Evolutionary conservation across 345 rosid species (phyloP).

Genomic region (Euphorbia peplus): DNA sequence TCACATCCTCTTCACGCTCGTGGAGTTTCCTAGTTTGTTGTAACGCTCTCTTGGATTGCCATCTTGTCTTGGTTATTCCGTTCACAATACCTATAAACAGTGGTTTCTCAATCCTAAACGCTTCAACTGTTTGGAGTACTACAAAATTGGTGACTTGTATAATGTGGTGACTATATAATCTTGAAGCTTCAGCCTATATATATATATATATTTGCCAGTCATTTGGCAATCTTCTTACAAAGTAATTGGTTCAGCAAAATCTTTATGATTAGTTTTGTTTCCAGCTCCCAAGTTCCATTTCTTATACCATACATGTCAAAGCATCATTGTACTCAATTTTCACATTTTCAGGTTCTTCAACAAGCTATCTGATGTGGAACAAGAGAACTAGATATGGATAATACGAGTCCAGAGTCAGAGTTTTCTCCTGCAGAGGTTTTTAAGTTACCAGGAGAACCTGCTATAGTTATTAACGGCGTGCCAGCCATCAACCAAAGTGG

Average conservation of each 20-base stretch:
- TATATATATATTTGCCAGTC: background rate
- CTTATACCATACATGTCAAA: background rate
- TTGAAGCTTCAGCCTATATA: background rate
- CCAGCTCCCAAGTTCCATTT: background rate
- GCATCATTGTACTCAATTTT: background rate
- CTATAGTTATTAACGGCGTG: slow-evolving; percentile 69
- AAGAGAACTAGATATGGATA: background rate
- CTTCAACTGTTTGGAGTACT: background rate
- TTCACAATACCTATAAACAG: background rate
- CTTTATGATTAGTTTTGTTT: background rate
- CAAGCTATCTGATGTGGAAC: background rate
- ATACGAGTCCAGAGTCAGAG: slow-evolving; percentile 24
- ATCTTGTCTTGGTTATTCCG: background rate
- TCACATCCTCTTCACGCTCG: background rate
- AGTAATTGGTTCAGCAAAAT: background rate
- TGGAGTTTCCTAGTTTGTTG: background rate
- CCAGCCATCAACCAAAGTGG: slow-evolving; percentile 38
- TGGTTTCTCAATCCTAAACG: background rate
- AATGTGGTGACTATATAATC: background rate
- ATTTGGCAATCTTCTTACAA: background rate
- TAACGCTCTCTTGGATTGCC: background rate
- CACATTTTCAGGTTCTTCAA: background rate
- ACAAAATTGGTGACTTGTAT: background rate
- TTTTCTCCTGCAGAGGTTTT: slow-evolving; percentile 34
- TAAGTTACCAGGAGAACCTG: slow-evolving; percentile 74